These are phyloP conservation scores for Magnaporthiopsis rhizophila DNA, from an alignment of 2,329 filamentous ascomycete species.

Conservation along the genomic window DNA sequence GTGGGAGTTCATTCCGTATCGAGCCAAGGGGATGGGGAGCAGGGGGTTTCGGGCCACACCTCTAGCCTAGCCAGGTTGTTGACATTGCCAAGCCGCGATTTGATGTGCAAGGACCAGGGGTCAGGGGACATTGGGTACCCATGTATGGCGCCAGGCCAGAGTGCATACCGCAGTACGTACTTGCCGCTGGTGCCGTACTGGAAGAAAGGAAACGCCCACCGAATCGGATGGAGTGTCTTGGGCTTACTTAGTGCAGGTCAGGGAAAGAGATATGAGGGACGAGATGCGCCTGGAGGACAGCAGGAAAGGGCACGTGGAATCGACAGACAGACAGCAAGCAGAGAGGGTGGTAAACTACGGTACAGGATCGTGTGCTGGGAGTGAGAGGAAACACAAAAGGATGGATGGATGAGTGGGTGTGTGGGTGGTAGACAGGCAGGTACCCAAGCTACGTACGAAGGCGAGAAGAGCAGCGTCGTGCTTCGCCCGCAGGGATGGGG, in stretches of 20 bases:
- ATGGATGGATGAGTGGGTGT: neutral
- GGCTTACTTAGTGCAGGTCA: neutral
- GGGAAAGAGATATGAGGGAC: neutral
- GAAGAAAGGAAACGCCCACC: neutral
- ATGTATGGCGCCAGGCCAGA: neutral
- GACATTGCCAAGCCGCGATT: conserved; percentile 19
- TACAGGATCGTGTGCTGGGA: neutral
- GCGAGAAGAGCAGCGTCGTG: neutral
- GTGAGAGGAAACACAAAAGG: neutral
- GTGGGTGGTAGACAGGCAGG: neutral
- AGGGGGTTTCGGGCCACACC: conserved; percentile 12
- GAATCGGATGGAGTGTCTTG: neutral
- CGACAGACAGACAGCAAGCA: no score
- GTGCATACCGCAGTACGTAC: neutral
- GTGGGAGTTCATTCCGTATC: conserved; percentile 1
- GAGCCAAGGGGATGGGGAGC: conserved; percentile 8
- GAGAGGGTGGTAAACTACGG: neutral
- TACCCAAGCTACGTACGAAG: neutral
- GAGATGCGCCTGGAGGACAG: neutral
- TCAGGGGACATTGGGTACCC: conserved; percentile 3
- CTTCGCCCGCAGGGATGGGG: neutral
- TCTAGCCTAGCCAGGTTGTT: conserved; percentile 19
- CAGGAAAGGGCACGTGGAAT: neutral
- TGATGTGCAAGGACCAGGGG: conserved; percentile 11
- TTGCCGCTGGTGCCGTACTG: neutral